Conservation (phyloP, 192 early-diverging fungal genomes). For the Geranomyces michiganensis region DNA sequence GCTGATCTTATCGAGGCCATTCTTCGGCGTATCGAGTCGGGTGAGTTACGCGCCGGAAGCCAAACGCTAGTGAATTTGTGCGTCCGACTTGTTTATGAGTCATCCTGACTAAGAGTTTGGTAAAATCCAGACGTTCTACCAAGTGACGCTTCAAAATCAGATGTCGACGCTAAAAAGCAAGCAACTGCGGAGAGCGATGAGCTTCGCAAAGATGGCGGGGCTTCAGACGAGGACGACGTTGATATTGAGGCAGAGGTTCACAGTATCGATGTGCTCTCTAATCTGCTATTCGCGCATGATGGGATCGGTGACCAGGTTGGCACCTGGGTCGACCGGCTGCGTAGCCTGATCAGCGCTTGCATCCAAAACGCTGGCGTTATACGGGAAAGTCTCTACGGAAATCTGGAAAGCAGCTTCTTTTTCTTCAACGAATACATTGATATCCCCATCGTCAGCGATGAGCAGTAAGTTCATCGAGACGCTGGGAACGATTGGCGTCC, state of each 20-base stretch:
- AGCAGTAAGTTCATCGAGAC: conserved; percentile 46
- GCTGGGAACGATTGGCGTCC: conserved; percentile 7
- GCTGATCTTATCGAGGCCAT: conserved; percentile 38
- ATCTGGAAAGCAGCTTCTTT: conserved; percentile 58
- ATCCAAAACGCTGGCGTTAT: conserved; percentile 38
- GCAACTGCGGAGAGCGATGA: background rate
- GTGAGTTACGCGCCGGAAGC: background rate
- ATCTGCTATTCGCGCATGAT: conserved; percentile 54
- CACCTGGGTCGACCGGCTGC: conserved; percentile 45
- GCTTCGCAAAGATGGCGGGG: background rate
- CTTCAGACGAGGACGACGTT: conserved; percentile 30
- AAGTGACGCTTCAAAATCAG: background rate
- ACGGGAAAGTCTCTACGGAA: conserved; percentile 48
- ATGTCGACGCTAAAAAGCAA: background rate
- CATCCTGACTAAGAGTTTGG: too few relatives aligned
- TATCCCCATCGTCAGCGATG: conserved; percentile 61
- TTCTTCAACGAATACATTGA: conserved; percentile 62
- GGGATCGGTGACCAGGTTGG: conserved; percentile 45
- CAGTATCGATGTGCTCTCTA: conserved; percentile 50
- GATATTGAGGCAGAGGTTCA: conserved; percentile 54
- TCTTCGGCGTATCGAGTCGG: conserved; percentile 27
- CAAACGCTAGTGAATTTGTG: too few relatives aligned
- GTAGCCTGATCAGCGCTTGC: conserved; percentile 43
- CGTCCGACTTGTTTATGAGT: too few relatives aligned
- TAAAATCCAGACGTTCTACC: conserved; percentile 19